Conservation (phyloP, 2,329 filamentous ascomycete genomes). For the Monosporascus sp. region DNA sequence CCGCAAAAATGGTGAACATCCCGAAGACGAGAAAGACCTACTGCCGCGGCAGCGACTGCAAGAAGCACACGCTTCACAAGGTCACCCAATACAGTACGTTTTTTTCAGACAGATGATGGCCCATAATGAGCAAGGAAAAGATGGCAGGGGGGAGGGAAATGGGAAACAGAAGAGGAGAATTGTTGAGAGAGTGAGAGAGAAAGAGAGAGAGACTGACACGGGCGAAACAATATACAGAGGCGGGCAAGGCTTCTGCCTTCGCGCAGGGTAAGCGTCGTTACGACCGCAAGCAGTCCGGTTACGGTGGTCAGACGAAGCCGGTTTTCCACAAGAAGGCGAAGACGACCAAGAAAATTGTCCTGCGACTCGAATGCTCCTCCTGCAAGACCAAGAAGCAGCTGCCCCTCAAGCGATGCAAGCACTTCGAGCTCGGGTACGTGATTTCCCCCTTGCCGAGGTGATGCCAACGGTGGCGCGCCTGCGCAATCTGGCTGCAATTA, state of each 20-base stretch:
- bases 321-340: conserved; percentile 99
- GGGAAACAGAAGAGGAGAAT: neutral
- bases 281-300: conserved; percentile 98
- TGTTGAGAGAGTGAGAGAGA: no score
- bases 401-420: conserved; percentile 99
- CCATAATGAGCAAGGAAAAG: conserved; percentile 1
- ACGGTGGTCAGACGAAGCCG: conserved; percentile 99
- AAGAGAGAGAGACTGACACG: conserved; percentile 5
- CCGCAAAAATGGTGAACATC: conserved; percentile 70
- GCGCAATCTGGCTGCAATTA: no score
- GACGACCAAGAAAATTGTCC: conserved; percentile 99
- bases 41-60: conserved; percentile 95
- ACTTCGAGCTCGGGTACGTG: conserved; percentile 98
- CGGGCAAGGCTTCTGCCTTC: conserved; percentile 72
- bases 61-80: conserved; percentile 86
- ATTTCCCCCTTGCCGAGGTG: neutral
- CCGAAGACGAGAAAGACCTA: conserved; percentile 96
- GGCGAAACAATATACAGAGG: conserved; percentile 6
- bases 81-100: conserved; percentile 81
- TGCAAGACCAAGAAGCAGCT: conserved; percentile 99
- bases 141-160: neutral
- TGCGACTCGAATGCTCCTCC: conserved; percentile 92
- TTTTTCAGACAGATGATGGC: neutral
- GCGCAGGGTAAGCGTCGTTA: conserved; percentile 99
- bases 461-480: no score